Conservation (phyloP, 768 basidiomycete species). For the Lyophyllum atratum region DNA sequence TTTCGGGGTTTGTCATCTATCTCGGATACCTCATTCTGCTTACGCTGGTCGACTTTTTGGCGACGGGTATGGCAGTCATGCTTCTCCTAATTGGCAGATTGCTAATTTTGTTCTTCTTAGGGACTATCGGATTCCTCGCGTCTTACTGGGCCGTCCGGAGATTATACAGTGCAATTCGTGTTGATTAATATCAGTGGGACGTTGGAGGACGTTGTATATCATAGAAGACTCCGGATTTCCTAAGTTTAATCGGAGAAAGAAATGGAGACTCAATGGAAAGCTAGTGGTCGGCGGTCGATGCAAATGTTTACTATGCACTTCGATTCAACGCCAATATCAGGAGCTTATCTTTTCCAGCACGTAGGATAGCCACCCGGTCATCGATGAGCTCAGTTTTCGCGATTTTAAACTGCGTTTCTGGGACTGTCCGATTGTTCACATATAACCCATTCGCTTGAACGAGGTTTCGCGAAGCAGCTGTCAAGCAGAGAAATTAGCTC, state of each 20-base stretch:
- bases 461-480: constrained; percentile 68
- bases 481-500: constrained; percentile 4
- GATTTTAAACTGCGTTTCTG: constrained; percentile 48
- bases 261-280: background rate
- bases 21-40: constrained; percentile 89
- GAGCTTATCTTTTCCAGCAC: constrained; percentile 76
- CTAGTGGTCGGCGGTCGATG: background rate
- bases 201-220: background rate
- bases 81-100: background rate
- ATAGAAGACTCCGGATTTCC: background rate
- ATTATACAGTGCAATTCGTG: constrained; percentile 81
- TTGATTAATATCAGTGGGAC: constrained; percentile 48
- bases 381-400: constrained; percentile 55
- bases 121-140: constrained; percentile 89
- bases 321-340: constrained; percentile 44
- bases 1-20: constrained; percentile 82
- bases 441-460: constrained; percentile 70
- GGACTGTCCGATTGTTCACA: constrained; percentile 63
- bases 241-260: background rate
- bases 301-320: background rate
- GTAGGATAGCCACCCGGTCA: constrained; percentile 59
- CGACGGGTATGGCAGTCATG: constrained; percentile 62
- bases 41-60: constrained; percentile 81
- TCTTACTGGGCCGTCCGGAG: constrained; percentile 88
- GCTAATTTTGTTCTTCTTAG: constrained; percentile 33